phyloP scores from a whole-genome alignment of 768 basidiomycete genomes.

The Hypholoma sublateritium region DNA sequence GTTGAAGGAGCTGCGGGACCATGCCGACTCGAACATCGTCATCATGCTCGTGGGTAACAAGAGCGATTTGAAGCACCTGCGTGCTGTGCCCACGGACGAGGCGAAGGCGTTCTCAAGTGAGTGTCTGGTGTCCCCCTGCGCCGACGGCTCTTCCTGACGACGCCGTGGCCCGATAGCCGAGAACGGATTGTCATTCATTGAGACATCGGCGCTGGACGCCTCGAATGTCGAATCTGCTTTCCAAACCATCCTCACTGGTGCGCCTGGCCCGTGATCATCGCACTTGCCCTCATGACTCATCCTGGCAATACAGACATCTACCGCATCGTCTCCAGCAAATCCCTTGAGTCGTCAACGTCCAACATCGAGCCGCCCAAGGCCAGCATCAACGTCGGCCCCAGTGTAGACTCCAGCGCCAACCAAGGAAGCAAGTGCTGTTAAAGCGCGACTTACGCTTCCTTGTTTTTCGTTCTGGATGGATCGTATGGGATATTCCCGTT shows the following conservation, averaged over 20 bases:
- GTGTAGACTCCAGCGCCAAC: conserved; percentile 58
- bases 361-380: conserved; percentile 81
- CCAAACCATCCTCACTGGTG: conserved; percentile 93
- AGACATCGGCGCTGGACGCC: conserved; percentile 99
- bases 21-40: conserved; percentile 90
- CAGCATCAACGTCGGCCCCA: conserved; percentile 84
- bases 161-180: conserved; percentile 53
- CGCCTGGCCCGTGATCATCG: conserved; percentile 22
- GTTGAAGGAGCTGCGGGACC: conserved; percentile 96
- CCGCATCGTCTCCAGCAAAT: conserved; percentile 94
- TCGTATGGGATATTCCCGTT: conserved; percentile 1
- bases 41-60: conserved; percentile 99
- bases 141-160: conserved; percentile 4
- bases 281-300: background rate
- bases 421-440: conserved; percentile 68
- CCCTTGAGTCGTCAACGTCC: conserved; percentile 81
- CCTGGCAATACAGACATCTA: conserved; percentile 76
- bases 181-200: conserved; percentile 92
- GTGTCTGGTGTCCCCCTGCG: conserved; percentile 24
- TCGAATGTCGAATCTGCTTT: conserved; percentile 98
- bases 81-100: conserved; percentile 97
- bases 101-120: conserved; percentile 87
- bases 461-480: background rate
- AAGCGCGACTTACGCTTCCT: background rate
- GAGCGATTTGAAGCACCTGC: conserved; percentile 97